A percentile compares a stretch with the other conserved stretches of the same genome.
Conservation (phyloP, 2,329 filamentous ascomycete species). For the Paecilomyces sp. region DNA sequence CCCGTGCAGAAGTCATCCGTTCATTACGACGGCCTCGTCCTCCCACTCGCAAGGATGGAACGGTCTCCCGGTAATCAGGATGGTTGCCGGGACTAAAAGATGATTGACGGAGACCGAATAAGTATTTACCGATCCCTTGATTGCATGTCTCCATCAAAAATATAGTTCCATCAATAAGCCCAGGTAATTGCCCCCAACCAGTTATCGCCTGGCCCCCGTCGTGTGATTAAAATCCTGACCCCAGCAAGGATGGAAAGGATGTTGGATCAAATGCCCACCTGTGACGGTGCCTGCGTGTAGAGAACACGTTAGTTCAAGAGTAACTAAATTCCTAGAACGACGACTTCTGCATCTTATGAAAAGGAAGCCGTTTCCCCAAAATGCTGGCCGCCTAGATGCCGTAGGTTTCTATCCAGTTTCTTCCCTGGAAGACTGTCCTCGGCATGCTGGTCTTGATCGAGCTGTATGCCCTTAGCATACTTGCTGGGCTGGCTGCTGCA, state of each 20-base stretch:
- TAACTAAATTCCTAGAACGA: neutral
- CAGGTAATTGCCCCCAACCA: neutral
- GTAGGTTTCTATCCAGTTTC: neutral
- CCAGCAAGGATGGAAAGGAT: neutral
- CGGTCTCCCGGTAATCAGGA: neutral
- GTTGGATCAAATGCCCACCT: neutral
- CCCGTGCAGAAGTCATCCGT: neutral
- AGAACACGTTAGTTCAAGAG: neutral
- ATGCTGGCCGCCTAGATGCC: neutral
- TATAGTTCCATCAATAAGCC: neutral
- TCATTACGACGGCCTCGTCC: neutral
- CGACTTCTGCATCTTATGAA: neutral
- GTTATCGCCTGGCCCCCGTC: neutral
- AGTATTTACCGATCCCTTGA: neutral
- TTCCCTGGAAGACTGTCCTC: neutral
- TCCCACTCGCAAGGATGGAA: neutral
- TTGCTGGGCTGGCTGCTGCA: constrained; percentile 2
- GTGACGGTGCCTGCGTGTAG: neutral
- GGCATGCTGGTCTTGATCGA: neutral
- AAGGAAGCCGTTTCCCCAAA: neutral
- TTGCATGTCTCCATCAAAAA: neutral
- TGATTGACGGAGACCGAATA: neutral
- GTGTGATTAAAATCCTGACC: neutral
- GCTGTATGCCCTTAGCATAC: neutral
- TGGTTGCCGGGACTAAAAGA: neutral